Conservation (phyloP, 2,329 filamentous ascomycete species). For the Neocatenulostroma microsporum region DNA sequence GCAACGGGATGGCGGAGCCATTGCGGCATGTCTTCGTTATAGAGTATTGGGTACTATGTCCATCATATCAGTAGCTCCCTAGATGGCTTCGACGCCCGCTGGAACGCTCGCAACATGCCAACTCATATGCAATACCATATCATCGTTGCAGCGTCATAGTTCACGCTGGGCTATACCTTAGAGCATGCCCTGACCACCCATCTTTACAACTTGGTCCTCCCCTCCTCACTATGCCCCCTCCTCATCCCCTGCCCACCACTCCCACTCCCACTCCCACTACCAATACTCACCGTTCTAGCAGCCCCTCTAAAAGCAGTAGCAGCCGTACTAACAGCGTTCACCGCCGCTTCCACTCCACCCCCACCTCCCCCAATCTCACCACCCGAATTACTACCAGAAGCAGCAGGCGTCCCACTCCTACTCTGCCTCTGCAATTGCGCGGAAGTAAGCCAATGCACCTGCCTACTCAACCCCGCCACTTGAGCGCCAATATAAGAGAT, state of each 20-base stretch:
- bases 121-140: too few species aligned
- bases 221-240: conserved; percentile 28
- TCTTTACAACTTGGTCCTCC: conserved; percentile 29
- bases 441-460: conserved; percentile 56
- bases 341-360: conserved; percentile 23
- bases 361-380: conserved; percentile 15
- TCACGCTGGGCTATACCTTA: too few species aligned
- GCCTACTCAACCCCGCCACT: conserved; percentile 51
- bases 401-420: conserved; percentile 12
- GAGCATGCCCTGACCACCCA: conserved; percentile 9
- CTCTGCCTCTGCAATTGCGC: conserved; percentile 43
- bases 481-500: conserved; percentile 55
- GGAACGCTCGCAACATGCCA: too few species aligned
- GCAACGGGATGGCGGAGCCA: too few species aligned
- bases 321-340: conserved; percentile 18
- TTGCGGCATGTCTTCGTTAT: too few species aligned
- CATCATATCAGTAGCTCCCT: too few species aligned
- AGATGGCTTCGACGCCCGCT: too few species aligned
- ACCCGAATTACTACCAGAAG: conserved; percentile 1
- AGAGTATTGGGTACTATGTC: too few species aligned
- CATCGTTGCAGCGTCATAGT: too few species aligned
- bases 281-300: conserved; percentile 20
- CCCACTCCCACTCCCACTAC: conserved; percentile 18
- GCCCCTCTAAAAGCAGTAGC: conserved; percentile 20
- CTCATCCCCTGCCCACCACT: conserved; percentile 16